phyloP scores from a whole-genome alignment of 805 yeast species.

The Brettanomyces anomalus region DNA sequence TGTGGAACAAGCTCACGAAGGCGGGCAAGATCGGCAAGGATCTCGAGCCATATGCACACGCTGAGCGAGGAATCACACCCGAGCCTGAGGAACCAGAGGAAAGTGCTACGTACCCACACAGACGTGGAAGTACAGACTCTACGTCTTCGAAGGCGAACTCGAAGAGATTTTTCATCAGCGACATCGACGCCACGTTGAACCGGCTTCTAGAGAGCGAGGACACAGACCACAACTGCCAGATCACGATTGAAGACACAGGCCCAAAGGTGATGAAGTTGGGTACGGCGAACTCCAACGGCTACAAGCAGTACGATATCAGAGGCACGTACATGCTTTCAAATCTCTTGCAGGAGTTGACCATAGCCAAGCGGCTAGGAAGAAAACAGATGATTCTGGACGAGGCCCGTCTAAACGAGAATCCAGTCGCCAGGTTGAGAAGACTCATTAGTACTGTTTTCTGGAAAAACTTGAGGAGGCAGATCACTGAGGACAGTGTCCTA shows the following conservation, averaged over 20 bases:
- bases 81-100: not conserved
- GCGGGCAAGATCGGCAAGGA: not conserved
- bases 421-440: constrained; percentile 67
- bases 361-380: constrained; percentile 75
- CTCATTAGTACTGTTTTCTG: constrained; percentile 73
- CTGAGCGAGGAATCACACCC: not conserved
- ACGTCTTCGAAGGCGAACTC: constrained; percentile 25
- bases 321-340: constrained; percentile 90
- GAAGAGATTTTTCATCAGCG: constrained; percentile 57
- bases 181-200: constrained; percentile 63
- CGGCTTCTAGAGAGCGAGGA: constrained; percentile 71
- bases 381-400: constrained; percentile 75
- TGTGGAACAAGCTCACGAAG: constrained; percentile 1
- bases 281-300: constrained; percentile 81
- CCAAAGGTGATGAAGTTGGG: constrained; percentile 76
- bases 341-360: constrained; percentile 77
- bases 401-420: constrained; percentile 76
- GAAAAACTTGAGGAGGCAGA: constrained; percentile 64
- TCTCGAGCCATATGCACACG: not conserved
- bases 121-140: constrained; percentile 51
- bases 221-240: constrained; percentile 77
- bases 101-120: constrained; percentile 6
- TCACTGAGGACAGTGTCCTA: constrained; percentile 53
- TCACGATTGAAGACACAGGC: constrained; percentile 77
- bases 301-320: constrained; percentile 57